A percentile compares a stretch with the other conserved stretches of the same genome.
Evolutionary conservation across 1,284 basidiomycete species (phyloP).

Genomic region (Peniophora sp.): DNA sequence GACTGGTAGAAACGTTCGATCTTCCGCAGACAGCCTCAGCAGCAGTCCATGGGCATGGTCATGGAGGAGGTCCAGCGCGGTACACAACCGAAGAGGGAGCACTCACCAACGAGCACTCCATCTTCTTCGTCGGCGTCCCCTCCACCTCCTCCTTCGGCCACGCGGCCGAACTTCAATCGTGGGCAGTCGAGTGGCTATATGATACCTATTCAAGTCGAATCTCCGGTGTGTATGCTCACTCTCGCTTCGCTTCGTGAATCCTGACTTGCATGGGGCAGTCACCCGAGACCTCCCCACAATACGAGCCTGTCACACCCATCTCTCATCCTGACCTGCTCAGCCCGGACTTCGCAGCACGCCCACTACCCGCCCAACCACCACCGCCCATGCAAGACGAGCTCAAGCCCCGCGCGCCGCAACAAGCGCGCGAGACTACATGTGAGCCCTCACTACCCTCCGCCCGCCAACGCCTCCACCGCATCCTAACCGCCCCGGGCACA

Average conservation of each 20-base stretch:
- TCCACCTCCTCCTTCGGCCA: not conserved
- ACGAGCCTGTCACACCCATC: conserved; percentile 1
- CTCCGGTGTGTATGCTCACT: conserved; percentile 18
- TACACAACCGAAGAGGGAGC: too few species aligned
- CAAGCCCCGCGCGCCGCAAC: not conserved
- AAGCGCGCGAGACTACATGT: not conserved
- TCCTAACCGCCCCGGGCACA: conserved; percentile 3
- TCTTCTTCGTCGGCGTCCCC: too few species aligned
- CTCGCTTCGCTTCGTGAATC: not conserved
- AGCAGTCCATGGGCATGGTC: too few species aligned
- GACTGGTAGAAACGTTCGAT: too few species aligned
- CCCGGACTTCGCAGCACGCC: conserved; percentile 8
- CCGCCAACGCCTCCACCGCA: conserved; percentile 4
- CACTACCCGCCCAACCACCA: conserved; percentile 1
- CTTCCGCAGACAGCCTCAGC: too few species aligned
- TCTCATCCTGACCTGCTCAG: conserved; percentile 9
- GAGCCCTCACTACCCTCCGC: not conserved
- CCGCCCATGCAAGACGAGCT: not conserved
- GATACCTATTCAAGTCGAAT: conserved; percentile 27
- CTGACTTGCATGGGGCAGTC: conserved; percentile 3
- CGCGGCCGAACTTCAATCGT: conserved; percentile 8
- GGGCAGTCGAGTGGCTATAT: conserved; percentile 22
- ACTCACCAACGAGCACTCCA: too few species aligned
- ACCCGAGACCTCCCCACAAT: conserved; percentile 9
- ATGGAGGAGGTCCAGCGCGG: too few species aligned